These are phyloP conservation scores for Diaporthe destruens DNA, from an alignment of 2,329 filamentous ascomycete genomes.

Conservation along the genomic window DNA sequence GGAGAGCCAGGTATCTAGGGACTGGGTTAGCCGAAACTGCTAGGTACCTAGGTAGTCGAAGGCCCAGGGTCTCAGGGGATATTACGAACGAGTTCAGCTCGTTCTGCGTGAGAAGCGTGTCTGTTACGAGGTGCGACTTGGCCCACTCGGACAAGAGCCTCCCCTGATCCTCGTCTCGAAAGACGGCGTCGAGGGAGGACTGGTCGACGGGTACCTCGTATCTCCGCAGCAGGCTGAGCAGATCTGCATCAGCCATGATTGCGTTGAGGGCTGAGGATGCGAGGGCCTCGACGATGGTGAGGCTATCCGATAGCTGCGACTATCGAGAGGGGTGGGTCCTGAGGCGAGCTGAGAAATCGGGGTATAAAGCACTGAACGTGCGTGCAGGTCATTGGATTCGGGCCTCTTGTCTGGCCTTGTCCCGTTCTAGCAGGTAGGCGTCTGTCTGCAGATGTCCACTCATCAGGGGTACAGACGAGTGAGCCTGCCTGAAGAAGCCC, in stretches of 20 bases:
- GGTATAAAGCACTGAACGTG: not conserved
- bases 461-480: not conserved
- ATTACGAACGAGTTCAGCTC: slow-evolving; percentile 69
- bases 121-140: slow-evolving; percentile 59
- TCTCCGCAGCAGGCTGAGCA: slow-evolving; percentile 49
- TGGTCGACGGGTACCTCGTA: slow-evolving; percentile 53
- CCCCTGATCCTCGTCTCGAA: slow-evolving; percentile 53
- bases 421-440: not conserved
- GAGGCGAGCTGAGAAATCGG: not conserved
- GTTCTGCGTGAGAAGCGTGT: slow-evolving; percentile 66
- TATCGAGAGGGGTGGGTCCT: not conserved
- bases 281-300: not conserved
- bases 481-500: too few relatives aligned
- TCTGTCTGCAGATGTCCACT: not conserved
- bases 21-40: not conserved
- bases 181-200: slow-evolving; percentile 51
- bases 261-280: not conserved
- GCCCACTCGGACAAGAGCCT: slow-evolving; percentile 62
- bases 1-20: slow-evolving; percentile 63
- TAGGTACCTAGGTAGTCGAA: not conserved
- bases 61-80: slow-evolving; percentile 7
- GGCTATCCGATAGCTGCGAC: not conserved
- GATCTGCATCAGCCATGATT: slow-evolving; percentile 47
- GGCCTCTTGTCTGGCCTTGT: not conserved
- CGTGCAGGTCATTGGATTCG: not conserved